These are phyloP conservation scores for Macrotyloma uniflorum DNA, from an alignment of 306 rosid genomes.

Conservation along the genomic window DNA sequence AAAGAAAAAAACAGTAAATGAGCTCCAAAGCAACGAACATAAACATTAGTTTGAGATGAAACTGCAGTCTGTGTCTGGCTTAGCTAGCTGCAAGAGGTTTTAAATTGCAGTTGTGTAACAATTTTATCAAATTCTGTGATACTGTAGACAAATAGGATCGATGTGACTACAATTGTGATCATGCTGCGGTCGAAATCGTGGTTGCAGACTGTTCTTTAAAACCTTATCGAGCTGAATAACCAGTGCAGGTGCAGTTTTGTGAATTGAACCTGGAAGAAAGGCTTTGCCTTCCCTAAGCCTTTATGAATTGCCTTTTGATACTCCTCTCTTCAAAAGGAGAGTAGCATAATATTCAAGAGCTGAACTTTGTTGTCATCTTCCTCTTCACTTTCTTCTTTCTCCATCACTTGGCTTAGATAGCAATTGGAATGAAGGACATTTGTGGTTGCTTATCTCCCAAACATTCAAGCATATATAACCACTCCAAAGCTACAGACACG, in stretches of 20 bases:
- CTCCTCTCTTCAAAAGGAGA: conserved; percentile 49
- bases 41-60: conserved; percentile 29
- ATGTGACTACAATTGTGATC: neutral
- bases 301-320: conserved; percentile 67
- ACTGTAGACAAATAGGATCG: neutral
- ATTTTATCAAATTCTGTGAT: neutral
- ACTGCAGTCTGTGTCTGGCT: conserved; percentile 26
- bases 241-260: conserved; percentile 30
- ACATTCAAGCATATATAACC: conserved; percentile 36
- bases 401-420: conserved; percentile 38
- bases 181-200: neutral
- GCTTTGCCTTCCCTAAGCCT: conserved; percentile 88
- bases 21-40: conserved; percentile 2
- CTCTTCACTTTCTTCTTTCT: conserved; percentile 59
- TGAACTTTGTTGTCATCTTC: conserved; percentile 26
- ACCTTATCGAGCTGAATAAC: neutral
- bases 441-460: conserved; percentile 8
- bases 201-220: neutral
- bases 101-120: neutral
- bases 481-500: conserved; percentile 20
- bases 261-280: conserved; percentile 73
- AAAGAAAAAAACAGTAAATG: conserved; percentile 21
- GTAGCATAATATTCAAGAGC: conserved; percentile 22
- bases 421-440: conserved; percentile 20
- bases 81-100: neutral